These are phyloP conservation scores for Plantago rigida DNA, from an alignment of 305 asterid species.

Conservation along the genomic window DNA sequence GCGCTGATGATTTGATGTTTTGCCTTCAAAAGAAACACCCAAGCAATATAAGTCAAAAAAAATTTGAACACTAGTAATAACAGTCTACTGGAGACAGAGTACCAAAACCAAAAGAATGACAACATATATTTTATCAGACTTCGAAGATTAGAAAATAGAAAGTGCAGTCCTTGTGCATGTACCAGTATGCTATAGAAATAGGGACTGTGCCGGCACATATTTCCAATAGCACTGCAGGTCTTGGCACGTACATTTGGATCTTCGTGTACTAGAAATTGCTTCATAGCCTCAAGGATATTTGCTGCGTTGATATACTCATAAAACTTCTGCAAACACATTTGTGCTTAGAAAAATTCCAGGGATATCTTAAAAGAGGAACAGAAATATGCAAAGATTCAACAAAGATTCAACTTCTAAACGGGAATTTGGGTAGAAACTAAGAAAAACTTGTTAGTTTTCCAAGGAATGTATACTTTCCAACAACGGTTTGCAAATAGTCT, in stretches of 20 bases:
- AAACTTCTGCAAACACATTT: slow-evolving; percentile 51
- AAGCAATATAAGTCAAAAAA: slow-evolving; percentile 14
- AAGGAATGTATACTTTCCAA: no score
- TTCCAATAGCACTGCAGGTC: slow-evolving; percentile 92
- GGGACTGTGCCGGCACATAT: slow-evolving; percentile 97
- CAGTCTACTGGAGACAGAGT: neutral
- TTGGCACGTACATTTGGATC: slow-evolving; percentile 89
- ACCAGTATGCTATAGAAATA: slow-evolving; percentile 80
- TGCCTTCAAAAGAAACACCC: slow-evolving; percentile 39
- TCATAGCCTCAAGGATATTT: slow-evolving; percentile 65
- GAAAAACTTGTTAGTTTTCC: no score
- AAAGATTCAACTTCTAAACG: no score
- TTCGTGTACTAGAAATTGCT: slow-evolving; percentile 66
- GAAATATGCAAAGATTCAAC: neutral
- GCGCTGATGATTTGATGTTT: slow-evolving; percentile 57
- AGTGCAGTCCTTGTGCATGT: slow-evolving; percentile 14
- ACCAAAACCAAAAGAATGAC: no score
- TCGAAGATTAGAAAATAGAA: neutral
- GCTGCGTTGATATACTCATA: slow-evolving; percentile 70
- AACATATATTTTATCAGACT: neutral
- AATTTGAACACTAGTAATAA: slow-evolving; percentile 4
- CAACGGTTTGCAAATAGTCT: neutral
- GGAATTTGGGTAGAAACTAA: no score
- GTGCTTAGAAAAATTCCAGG: slow-evolving; percentile 23
- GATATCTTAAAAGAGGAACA: slow-evolving; percentile 6